A percentile compares a stretch with the other conserved stretches of the same genome.
phyloP scores from a whole-genome alignment of 305 asterid species.

The Solanum chacoense region DNA sequence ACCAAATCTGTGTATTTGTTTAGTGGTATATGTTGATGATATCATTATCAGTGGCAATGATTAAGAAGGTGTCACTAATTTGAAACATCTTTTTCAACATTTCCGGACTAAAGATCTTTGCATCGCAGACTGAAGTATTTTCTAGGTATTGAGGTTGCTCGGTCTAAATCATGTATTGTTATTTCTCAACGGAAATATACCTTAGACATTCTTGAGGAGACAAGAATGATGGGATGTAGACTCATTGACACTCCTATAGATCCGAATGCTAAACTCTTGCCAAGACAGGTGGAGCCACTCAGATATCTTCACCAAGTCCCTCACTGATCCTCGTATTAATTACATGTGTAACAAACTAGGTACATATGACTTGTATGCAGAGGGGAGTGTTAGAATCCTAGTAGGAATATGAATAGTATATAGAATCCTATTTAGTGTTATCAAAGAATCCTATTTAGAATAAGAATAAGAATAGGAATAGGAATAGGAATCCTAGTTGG shows the following conservation, averaged over 20 bases:
- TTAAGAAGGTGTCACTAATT: neutral
- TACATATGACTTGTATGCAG: neutral
- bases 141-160: neutral
- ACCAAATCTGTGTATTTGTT: neutral
- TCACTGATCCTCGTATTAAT: neutral
- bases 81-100: neutral
- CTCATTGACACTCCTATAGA: neutral
- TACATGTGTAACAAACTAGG: neutral
- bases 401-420: neutral
- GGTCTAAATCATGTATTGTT: neutral
- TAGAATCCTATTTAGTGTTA: neutral
- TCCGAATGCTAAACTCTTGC: neutral
- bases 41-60: neutral
- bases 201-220: neutral
- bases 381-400: neutral
- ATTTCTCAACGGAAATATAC: neutral
- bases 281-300: neutral
- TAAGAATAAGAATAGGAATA: neutral
- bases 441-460: neutral
- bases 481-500: neutral
- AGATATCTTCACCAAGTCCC: neutral
- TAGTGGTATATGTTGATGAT: neutral
- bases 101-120: neutral
- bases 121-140: neutral
- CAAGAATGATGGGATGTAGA: neutral